A percentile compares a stretch with the other conserved stretches of the same genome.
phyloP scores from a whole-genome alignment of 2,329 filamentous ascomycete genomes.

The Podosphaera aphanis region DNA sequence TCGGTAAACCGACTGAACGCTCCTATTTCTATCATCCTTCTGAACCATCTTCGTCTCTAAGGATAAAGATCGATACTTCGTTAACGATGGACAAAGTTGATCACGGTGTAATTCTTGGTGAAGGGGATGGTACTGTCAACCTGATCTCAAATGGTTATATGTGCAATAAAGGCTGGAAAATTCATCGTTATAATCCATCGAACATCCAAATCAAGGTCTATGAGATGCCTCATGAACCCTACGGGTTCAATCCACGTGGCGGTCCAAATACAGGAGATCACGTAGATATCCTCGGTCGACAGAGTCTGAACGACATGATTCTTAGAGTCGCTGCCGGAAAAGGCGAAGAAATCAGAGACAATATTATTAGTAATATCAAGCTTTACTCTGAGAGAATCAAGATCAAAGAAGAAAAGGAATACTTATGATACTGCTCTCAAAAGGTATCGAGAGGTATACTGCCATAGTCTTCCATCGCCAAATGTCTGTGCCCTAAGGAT shows the following conservation, averaged over 20 bases:
- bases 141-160: constrained; percentile 85
- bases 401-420: constrained; percentile 23
- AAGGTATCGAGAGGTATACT: too few species aligned
- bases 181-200: constrained; percentile 82
- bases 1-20: constrained; percentile 82
- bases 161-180: constrained; percentile 86
- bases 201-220: constrained; percentile 59
- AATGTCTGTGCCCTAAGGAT: too few species aligned
- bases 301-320: constrained; percentile 76
- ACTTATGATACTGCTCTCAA: constrained; percentile 7
- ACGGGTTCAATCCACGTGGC: constrained; percentile 64
- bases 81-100: constrained; percentile 40
- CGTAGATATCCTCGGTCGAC: constrained; percentile 80
- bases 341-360: constrained; percentile 56
- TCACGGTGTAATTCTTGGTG: constrained; percentile 82
- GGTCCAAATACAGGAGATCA: constrained; percentile 61
- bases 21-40: constrained; percentile 67
- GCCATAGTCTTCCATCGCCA: too few species aligned
- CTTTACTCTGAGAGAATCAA: constrained; percentile 67
- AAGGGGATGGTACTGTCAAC: constrained; percentile 89
- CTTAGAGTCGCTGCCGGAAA: constrained; percentile 66
- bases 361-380: constrained; percentile 56
- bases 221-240: constrained; percentile 94
- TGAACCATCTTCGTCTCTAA: constrained; percentile 44
- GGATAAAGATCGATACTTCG: constrained; percentile 49